Evolutionary conservation across 257 asterid genomes (phyloP).

Genomic region (Anisodus acutangulus): DNA sequence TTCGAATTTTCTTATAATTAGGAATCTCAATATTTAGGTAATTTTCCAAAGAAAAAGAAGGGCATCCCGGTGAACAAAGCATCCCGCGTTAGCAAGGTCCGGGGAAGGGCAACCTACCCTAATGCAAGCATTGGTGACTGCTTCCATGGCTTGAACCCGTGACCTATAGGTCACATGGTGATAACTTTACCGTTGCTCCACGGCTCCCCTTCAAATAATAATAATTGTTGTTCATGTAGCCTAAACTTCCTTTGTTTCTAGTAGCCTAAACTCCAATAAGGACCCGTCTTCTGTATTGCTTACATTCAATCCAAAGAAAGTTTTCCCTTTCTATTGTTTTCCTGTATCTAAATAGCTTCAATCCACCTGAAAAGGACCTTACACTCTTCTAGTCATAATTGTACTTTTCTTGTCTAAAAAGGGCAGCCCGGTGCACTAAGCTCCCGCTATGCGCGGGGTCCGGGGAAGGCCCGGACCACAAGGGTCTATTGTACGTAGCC

Average conservation of each 20-base stretch:
- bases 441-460: too few relatives aligned
- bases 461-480: too few relatives aligned
- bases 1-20: background rate
- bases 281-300: background rate
- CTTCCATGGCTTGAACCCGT: too few relatives aligned
- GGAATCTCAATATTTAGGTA: background rate
- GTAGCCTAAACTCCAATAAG: background rate
- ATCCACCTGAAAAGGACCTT: background rate
- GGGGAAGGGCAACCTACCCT: too few relatives aligned
- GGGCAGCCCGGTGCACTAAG: too few relatives aligned
- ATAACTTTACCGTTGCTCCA: too few relatives aligned
- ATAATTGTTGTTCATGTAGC: background rate
- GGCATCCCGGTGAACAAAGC: too few relatives aligned
- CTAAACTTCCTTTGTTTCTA: background rate
- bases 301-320: background rate
- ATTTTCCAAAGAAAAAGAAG: background rate
- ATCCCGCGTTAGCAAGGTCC: too few relatives aligned
- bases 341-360: slow-evolving; percentile 5
- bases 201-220: background rate
- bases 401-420: background rate
- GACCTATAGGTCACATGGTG: too few relatives aligned
- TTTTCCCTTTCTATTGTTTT: background rate
- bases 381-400: background rate
- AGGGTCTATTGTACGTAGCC: too few relatives aligned
- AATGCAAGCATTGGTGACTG: too few relatives aligned